Percentiles rank a stretch among this genome's conserved stretches.
Conservation (phyloP, 2,329 filamentous ascomycete genomes). For the Ceratocystis ficicola region DNA sequence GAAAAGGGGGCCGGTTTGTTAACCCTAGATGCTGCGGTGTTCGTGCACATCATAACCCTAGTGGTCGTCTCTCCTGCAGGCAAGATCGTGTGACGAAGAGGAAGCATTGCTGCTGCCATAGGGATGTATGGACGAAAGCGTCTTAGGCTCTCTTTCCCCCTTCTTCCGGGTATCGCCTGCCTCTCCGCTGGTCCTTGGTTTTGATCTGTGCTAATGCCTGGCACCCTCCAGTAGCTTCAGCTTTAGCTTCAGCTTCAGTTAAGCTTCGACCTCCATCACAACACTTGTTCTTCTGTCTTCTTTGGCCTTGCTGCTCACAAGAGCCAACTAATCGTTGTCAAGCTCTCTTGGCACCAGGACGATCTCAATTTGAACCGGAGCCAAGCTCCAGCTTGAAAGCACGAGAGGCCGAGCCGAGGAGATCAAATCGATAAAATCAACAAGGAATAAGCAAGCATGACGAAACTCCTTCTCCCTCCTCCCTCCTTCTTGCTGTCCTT, state of each 20-base stretch:
- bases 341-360: neutral
- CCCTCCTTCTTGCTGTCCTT: neutral
- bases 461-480: neutral
- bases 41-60: no score
- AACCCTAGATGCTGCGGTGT: no score
- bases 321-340: neutral
- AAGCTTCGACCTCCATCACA: neutral
- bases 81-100: no score
- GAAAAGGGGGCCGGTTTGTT: neutral
- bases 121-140: no score
- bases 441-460: neutral
- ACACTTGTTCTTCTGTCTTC: neutral
- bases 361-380: neutral
- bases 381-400: neutral
- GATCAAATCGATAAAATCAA: neutral
- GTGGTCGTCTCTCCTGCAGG: no score
- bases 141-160: neutral
- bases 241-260: neutral
- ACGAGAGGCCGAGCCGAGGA: constrained; percentile 4
- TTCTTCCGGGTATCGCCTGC: neutral
- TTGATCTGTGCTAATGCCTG: neutral
- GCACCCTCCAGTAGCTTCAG: neutral
- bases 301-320: neutral
- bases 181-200: neutral
- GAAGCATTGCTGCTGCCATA: no score